Conservation (phyloP, 495 filamentous ascomycete genomes). For the Hypomontagnella submonticulosa region DNA sequence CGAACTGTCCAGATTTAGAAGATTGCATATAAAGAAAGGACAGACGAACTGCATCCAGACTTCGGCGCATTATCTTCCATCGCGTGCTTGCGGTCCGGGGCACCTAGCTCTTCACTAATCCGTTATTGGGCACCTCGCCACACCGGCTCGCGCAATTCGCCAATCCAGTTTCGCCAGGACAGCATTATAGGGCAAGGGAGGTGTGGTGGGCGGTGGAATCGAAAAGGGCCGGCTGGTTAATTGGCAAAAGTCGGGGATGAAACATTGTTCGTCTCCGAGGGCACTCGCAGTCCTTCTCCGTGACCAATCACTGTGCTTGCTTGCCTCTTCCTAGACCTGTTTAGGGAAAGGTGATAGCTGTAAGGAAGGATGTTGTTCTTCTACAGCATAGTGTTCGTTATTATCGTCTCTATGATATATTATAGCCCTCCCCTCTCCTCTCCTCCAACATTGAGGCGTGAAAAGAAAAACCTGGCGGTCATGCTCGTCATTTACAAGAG, state of each 20-base stretch:
- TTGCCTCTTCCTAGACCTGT: constrained; percentile 9
- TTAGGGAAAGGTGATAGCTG: constrained; percentile 17
- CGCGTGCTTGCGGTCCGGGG: constrained; percentile 2
- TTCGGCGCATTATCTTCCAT: constrained; percentile 38
- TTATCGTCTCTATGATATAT: constrained; percentile 1
- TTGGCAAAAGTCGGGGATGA: constrained; percentile 44
- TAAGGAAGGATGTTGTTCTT: too few species aligned
- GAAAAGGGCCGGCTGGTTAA: constrained; percentile 42
- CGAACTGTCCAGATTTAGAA: constrained; percentile 11
- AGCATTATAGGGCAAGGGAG: neutral
- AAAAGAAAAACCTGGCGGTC: neutral
- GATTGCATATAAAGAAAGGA: constrained; percentile 1
- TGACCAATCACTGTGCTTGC: constrained; percentile 13
- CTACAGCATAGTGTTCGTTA: neutral
- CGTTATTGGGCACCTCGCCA: constrained; percentile 20
- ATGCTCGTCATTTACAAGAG: too few species aligned
- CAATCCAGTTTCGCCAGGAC: neutral
- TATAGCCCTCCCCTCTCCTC: constrained; percentile 3
- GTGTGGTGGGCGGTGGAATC: constrained; percentile 13
- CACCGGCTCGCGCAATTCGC: too few species aligned
- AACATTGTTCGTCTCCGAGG: constrained; percentile 26
- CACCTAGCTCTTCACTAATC: neutral
- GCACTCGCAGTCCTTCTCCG: neutral
- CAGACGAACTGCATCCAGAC: constrained; percentile 19
- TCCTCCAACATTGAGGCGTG: neutral